These are phyloP conservation scores for Candida cerambycidarum DNA, from an alignment of 805 yeast genomes.

Conservation along the genomic window DNA sequence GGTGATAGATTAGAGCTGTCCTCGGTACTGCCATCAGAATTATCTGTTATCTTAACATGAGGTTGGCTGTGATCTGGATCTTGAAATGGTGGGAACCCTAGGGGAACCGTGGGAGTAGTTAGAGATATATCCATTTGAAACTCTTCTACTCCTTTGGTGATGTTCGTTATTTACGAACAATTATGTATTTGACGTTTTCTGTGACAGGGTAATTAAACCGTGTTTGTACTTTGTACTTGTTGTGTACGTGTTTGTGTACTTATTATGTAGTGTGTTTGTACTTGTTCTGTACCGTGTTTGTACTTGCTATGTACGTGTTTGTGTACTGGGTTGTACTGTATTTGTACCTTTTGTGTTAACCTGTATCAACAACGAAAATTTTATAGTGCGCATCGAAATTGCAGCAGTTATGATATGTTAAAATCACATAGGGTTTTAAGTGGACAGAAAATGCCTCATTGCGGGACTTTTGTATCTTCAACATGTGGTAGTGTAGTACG, in stretches of 20 bases:
- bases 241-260: too few relatives aligned
- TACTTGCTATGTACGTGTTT: too few relatives aligned
- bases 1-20: constrained; percentile 31
- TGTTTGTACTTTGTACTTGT: not conserved
- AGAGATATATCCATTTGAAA: constrained; percentile 2
- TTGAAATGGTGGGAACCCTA: constrained; percentile 27
- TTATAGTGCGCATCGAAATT: not conserved
- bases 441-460: too few relatives aligned
- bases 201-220: not conserved
- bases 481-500: too few relatives aligned
- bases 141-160: not conserved
- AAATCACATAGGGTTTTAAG: not conserved
- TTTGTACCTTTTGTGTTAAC: too few relatives aligned
- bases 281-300: too few relatives aligned
- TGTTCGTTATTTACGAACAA: not conserved
- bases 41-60: not conserved
- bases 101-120: constrained; percentile 37
- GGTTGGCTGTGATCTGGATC: constrained; percentile 12
- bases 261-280: too few relatives aligned
- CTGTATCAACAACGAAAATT: not conserved
- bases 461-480: too few relatives aligned
- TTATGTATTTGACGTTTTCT: not conserved
- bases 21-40: too few relatives aligned
- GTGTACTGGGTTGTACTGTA: not conserved
- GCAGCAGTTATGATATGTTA: not conserved